Evolutionary conservation across 2,329 filamentous ascomycete species (phyloP), one percentile per base, ranked within the genome.

Genomic region (Phialophora expanda): DNA sequence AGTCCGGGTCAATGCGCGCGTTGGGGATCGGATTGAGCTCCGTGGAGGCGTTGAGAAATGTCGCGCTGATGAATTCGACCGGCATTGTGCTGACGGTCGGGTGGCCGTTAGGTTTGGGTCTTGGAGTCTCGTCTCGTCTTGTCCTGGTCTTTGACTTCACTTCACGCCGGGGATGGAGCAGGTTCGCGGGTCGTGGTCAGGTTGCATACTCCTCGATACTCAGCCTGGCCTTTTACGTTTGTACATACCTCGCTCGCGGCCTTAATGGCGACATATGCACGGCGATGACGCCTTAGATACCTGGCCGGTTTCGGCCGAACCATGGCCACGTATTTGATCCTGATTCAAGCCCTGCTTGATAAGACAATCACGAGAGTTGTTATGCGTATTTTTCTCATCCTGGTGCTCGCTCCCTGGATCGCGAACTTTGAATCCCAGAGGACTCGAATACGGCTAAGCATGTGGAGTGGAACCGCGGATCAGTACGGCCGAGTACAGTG

Each of bases 51-150:
- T 86, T 87, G 53, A 85, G 82, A 66, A 85, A 86, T 1, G 85
- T 85, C 55, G 85, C 66, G 69, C 82, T 85, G 74, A 87, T 88
- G 74, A 88, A 88, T 75, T 88, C 86, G 69, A 79, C 76, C 64
- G 81, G 77, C 64, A 66, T 66, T 51, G 22, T 66, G 64, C 44
- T 24, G 20, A 22, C 11, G 9, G 32, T 34, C 32, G 32, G 32
- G 32, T 34, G 2, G 9, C 9, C 11, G 9, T 30, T 34, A 12
- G 9, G 2, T 34, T 11, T 34, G 9, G 32, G 32, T 12, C 32
- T 34, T 34, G 32, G 32, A 34, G 32, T 34, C 32, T 12, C 4
- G 32, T 34, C 32, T 34, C 32, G 32, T 34, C 32, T 34, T 4
- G 32, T 3, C 32, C 12, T 34, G 32, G 32, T 34, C 32, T 34